Conservation (phyloP, 1,284 basidiomycete species). For the Tilletia walkeri region DNA sequence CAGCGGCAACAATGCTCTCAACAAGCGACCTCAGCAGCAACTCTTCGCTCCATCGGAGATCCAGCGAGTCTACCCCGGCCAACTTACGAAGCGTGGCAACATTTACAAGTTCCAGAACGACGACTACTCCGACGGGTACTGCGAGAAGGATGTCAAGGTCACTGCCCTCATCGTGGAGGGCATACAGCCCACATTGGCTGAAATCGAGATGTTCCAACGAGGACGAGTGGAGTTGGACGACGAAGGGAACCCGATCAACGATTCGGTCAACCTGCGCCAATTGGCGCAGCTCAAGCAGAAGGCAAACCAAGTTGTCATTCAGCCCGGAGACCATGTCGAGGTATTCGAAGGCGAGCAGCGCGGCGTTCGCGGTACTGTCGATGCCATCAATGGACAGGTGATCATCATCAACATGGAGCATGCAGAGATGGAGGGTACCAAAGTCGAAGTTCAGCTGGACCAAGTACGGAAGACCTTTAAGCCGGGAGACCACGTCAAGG, state of each 20-base stretch:
- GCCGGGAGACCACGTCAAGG: constrained; percentile 97
- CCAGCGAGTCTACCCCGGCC: constrained; percentile 73
- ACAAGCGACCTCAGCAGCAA: constrained; percentile 80
- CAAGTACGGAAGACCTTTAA: constrained; percentile 93
- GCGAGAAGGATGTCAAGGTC: constrained; percentile 92
- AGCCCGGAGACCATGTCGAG: constrained; percentile 95
- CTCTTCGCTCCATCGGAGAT: constrained; percentile 95
- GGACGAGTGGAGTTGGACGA: constrained; percentile 59
- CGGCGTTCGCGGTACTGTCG: constrained; percentile 86
- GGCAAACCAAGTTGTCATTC: constrained; percentile 76
- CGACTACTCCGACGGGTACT: constrained; percentile 89
- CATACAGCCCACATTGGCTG: constrained; percentile 91
- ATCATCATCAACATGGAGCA: constrained; percentile 75
- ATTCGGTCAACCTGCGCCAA: constrained; percentile 70
- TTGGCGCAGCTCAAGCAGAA: constrained; percentile 85
- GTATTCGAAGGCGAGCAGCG: constrained; percentile 95
- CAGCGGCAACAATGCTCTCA: constrained; percentile 44
- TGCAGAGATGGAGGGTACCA: constrained; percentile 77
- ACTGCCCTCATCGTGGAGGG: constrained; percentile 78
- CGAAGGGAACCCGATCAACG: constrained; percentile 34
- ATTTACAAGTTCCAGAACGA: constrained; percentile 82
- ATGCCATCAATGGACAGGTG: constrained; percentile 81
- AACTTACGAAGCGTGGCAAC: constrained; percentile 58
- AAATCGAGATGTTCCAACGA: constrained; percentile 77
- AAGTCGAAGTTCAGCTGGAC: constrained; percentile 76